Base-by-base conservation (phyloP, 2,329 filamentous ascomycete species). In the Microcera coccophila region DNA sequence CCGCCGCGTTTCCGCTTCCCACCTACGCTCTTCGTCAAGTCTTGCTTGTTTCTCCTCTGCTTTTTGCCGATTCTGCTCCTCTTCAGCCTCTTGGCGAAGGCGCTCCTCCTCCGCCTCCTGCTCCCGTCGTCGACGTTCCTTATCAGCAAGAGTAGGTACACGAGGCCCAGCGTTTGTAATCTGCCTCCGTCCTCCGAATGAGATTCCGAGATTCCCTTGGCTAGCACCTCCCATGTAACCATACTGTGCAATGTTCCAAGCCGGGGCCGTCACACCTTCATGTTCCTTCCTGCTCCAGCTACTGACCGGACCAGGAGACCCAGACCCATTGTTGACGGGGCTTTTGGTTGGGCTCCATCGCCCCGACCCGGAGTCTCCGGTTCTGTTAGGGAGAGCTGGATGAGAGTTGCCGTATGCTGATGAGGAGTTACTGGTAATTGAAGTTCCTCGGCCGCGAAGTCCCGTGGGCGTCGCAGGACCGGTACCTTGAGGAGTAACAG, bases 201-300 rank as follows among this genome's bases (percentile, higher is more conserved):
- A 82, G 55, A 98, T 89, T 15, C 93, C 93, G 48, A 96, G 82
- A 57, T 95, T 97, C 3, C 89, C 91, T 64, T 98, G 93, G 59
- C 88, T 96, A 19, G 93, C 93, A 37, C 93, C 93, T 44, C 93
- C 93, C 85, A 97, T 93, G 67, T 96, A 98, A 7, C 93, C 90
- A 62, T 98, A 98, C 63, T 98, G 93, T 44, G 90, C 86, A 55
- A 97, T 97, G 62, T 97, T 98, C 93, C 93, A 98, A 2, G 93
- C 93, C 0, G 93, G 93, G 19, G 84, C 76, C 2, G 90, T 96
- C 34, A 76, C 77, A 14, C 79, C 80, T 64, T 96, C 87, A 54
- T 96, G 88, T 42, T 79, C 78, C 64, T 79, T 87, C 63, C 82
- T 94, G 66, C 87, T 95, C 93, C 93, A 97, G 66, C 82, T 94